Evolutionary conservation across 257 asterid species (phyloP).

Genomic region (Solanum commersonii): DNA sequence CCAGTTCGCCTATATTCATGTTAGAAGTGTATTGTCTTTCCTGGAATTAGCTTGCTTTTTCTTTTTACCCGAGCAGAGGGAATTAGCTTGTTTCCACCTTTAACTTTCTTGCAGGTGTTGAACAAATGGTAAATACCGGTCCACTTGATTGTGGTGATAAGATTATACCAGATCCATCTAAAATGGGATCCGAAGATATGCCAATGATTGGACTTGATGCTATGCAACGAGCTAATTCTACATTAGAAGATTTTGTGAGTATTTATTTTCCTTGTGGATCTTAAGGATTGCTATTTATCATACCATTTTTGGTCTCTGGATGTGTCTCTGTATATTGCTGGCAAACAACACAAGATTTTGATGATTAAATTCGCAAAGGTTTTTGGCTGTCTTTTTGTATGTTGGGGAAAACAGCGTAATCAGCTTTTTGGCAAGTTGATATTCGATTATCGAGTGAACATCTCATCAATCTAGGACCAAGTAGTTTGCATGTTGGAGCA

Average conservation of each 20-base stretch:
- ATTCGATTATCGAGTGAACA: background rate
- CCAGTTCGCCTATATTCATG: background rate
- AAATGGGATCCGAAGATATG: constrained; percentile 17
- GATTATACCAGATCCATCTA: constrained; percentile 8
- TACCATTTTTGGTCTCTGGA: background rate
- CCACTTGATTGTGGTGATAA: constrained; percentile 18
- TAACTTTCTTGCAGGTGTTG: constrained; percentile 29
- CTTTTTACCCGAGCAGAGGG: background rate
- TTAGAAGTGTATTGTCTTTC: background rate
- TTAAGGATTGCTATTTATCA: background rate
- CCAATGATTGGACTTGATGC: constrained; percentile 65
- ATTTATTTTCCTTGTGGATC: background rate
- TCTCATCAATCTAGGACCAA: background rate
- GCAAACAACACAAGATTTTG: background rate
- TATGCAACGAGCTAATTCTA: constrained; percentile 80
- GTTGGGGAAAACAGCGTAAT: background rate
- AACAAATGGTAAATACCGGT: constrained; percentile 13
- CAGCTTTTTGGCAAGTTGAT: background rate
- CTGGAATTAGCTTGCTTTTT: background rate
- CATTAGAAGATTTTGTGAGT: constrained; percentile 96
- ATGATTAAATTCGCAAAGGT: background rate
- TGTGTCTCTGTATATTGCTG: background rate
- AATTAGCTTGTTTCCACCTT: background rate
- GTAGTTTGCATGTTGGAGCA: background rate
- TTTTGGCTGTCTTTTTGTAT: background rate